Conservation (phyloP, 106 monocot species). For the Allium cepa region DNA sequence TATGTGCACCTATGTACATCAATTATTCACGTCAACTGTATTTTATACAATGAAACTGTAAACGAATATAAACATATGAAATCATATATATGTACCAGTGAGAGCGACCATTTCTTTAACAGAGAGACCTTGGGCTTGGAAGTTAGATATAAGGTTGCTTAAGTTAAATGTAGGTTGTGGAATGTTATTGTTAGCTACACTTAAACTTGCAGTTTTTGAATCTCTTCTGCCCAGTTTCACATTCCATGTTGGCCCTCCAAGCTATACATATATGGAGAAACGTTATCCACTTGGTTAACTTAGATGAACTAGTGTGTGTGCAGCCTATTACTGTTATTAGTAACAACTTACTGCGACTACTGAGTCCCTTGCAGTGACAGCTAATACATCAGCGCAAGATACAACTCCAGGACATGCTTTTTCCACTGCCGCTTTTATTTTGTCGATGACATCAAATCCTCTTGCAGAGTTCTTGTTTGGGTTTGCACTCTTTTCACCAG, state of each 20-base stretch:
- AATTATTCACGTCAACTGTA: too few relatives aligned
- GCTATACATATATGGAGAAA: slow-evolving; percentile 12
- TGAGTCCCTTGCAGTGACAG: slow-evolving; percentile 53
- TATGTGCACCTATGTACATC: slow-evolving; percentile 44
- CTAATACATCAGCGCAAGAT: slow-evolving; percentile 71
- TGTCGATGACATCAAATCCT: slow-evolving; percentile 70
- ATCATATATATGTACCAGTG: too few relatives aligned
- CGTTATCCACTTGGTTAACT: not conserved
- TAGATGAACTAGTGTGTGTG: too few relatives aligned
- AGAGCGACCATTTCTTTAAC: slow-evolving; percentile 49
- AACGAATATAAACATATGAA: too few relatives aligned
- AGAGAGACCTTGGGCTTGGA: slow-evolving; percentile 39
- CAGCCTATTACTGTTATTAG: too few relatives aligned
- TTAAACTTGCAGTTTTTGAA: slow-evolving; percentile 54
- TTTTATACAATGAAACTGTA: too few relatives aligned
- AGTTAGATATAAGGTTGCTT: slow-evolving; percentile 29
- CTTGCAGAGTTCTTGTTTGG: slow-evolving; percentile 51
- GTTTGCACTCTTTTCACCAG: slow-evolving; percentile 60
- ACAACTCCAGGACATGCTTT: slow-evolving; percentile 51
- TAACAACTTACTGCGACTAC: slow-evolving; percentile 41
- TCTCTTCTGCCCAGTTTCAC: slow-evolving; percentile 63
- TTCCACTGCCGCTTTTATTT: slow-evolving; percentile 52
- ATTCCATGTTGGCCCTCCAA: slow-evolving; percentile 75
- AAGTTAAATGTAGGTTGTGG: slow-evolving; percentile 37
- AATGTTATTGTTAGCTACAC: slow-evolving; percentile 56